Conservation (phyloP, 768 basidiomycete genomes). For the Mycena sanguinolenta region DNA sequence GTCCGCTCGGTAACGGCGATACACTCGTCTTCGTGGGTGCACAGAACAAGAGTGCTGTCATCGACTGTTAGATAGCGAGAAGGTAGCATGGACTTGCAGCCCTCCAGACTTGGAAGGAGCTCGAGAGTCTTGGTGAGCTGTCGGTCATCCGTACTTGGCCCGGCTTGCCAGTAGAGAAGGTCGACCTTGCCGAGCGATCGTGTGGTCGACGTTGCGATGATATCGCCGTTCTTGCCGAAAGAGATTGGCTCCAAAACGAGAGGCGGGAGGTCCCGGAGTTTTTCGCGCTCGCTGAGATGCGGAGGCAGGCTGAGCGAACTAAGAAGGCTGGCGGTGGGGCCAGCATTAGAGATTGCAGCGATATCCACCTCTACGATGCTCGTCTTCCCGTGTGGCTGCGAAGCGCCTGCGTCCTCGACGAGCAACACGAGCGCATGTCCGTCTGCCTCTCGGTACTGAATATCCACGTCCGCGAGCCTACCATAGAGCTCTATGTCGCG, state of each 20-base stretch:
- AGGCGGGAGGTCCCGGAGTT: slow-evolving; percentile 6
- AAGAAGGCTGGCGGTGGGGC: background rate
- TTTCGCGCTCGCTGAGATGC: slow-evolving; percentile 21
- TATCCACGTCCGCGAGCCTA: slow-evolving; percentile 12
- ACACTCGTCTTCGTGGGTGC: slow-evolving; percentile 24
- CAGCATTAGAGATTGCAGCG: background rate
- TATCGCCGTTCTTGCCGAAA: slow-evolving; percentile 18
- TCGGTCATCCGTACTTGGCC: slow-evolving; percentile 9
- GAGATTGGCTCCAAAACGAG: slow-evolving; percentile 23
- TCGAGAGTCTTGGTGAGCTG: slow-evolving; percentile 28
- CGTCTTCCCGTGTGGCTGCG: slow-evolving; percentile 19
- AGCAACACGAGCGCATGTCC: slow-evolving; percentile 24
- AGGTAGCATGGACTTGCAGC: slow-evolving; percentile 25
- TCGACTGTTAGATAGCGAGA: slow-evolving; percentile 12
- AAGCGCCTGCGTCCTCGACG: background rate
- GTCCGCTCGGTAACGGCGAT: slow-evolving; percentile 15
- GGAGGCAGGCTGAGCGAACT: slow-evolving; percentile 12
- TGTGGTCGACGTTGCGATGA: slow-evolving; percentile 26
- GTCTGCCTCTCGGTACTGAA: slow-evolving; percentile 26
- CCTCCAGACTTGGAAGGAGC: slow-evolving; percentile 22
- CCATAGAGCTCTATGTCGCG: slow-evolving; percentile 23
- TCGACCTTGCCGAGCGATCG: slow-evolving; percentile 26
- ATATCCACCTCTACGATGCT: slow-evolving; percentile 25
- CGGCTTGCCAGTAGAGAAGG: slow-evolving; percentile 20
- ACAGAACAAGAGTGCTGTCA: slow-evolving; percentile 25